Evolutionary conservation across 1,284 basidiomycete genomes (phyloP), one percentile per base, ranked within the genome.

Genomic region (Trichosporon asahii): DNA sequence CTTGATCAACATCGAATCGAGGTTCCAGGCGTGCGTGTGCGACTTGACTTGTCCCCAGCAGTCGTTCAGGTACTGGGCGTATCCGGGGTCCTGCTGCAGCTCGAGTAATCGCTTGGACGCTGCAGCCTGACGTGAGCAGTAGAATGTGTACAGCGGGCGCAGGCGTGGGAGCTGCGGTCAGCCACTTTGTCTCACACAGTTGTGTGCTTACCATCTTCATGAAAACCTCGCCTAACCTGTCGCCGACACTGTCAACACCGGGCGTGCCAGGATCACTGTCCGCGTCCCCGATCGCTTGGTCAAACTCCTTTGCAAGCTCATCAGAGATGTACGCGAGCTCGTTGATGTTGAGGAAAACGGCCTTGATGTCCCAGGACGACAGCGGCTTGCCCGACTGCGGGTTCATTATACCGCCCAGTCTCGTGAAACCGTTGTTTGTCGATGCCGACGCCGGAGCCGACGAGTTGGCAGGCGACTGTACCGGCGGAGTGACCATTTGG

Each of bases 11-110:
- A 97, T 88, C 0, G 94, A 96, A 7, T 91, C 88, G 60, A 98
- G 88, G 81, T 98, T 95, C 95, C 95, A 98, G 1, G 94, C 93
- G 77, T 94, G 91, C 0, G 94, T 92, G 61, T 90, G 87, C 4
- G 88, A 86, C 23, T 90, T 88, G 15, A 92, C 90, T 49, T 90
- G 85, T 3, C 85, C 84, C 79, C 89, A 89, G 29, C 90, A 91
- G 27, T 90, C 88, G 15, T 87, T 81, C 37, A 94, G 86, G 81
- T 93, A 92, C 0, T 86, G 83, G n/a, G 86, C 79, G 68, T 87
- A 73, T 1, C 68, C 71, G 2, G 76, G 72, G 65, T 83, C 80
- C 15, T 72, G 66, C 71, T 79, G 77, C 8, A 85, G 73, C 70
- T 83, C 80, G 8, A 78, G 85, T 25, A 94, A 87, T 72, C 92